A percentile compares a stretch with the other conserved stretches of the same genome.
Conservation (phyloP, 2,329 filamentous ascomycete species). For the Trichoderma citrinoviride region DNA sequence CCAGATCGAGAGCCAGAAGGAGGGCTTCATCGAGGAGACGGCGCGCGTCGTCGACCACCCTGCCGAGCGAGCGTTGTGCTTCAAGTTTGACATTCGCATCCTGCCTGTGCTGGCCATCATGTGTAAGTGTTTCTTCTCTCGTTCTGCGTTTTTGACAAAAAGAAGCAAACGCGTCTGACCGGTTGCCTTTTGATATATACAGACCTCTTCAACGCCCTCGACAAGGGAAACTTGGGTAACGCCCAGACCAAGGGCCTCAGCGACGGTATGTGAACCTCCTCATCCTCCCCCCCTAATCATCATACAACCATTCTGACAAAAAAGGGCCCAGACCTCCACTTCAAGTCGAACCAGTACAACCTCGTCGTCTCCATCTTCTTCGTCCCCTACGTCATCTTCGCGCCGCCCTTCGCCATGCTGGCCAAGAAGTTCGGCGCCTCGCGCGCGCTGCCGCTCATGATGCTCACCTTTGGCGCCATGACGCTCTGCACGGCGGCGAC, state of each 20-base stretch:
- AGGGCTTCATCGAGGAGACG: slow-evolving; percentile 25
- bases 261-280: slow-evolving; percentile 30
- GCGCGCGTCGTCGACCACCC: slow-evolving; percentile 37
- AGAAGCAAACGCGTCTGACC: too few relatives aligned
- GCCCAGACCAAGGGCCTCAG: slow-evolving; percentile 53
- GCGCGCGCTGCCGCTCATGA: slow-evolving; percentile 65
- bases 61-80: slow-evolving; percentile 50
- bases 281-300: too few relatives aligned
- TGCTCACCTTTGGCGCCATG: slow-evolving; percentile 68
- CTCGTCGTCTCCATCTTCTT: slow-evolving; percentile 71
- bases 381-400: slow-evolving; percentile 70
- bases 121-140: slow-evolving; percentile 39
- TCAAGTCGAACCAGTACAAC: slow-evolving; percentile 66
- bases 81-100: slow-evolving; percentile 54
- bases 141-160: too few relatives aligned
- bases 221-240: slow-evolving; percentile 47
- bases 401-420: slow-evolving; percentile 57
- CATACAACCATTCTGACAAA: too few relatives aligned
- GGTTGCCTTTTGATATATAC: too few relatives aligned
- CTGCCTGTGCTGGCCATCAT: slow-evolving; percentile 55
- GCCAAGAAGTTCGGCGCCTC: slow-evolving; percentile 70
- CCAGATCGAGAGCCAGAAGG: slow-evolving; percentile 21
- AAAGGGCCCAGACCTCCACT: slow-evolving; percentile 41
- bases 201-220: slow-evolving; percentile 49
- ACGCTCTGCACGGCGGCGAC: slow-evolving; percentile 58